These are phyloP conservation scores for Fusarium torulosum DNA, from an alignment of 2,329 filamentous ascomycete species.

Conservation along the genomic window DNA sequence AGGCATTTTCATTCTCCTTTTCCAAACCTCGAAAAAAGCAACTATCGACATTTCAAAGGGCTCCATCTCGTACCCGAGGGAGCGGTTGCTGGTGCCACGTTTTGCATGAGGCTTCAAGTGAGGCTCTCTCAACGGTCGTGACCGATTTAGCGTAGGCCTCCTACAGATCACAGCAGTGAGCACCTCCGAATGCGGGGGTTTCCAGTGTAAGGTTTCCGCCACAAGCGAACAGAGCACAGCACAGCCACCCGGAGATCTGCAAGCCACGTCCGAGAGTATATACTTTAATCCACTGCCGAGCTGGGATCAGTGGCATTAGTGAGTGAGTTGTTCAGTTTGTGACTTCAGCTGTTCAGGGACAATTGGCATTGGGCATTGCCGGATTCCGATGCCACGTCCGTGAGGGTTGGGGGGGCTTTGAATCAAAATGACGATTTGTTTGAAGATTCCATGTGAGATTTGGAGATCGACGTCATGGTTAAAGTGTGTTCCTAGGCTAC, in stretches of 20 bases:
- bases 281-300: conserved; percentile 23
- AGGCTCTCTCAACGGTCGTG: conserved; percentile 35
- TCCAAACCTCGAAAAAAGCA: conserved; percentile 11
- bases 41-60: conserved; percentile 14
- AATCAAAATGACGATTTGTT: conserved; percentile 3
- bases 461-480: conserved; percentile 12
- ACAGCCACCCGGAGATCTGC: conserved; percentile 42
- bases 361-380: conserved; percentile 5
- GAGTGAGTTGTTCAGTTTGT: conserved; percentile 21
- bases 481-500: conserved; percentile 1
- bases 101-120: conserved; percentile 34
- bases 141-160: conserved; percentile 39
- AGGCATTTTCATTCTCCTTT: conserved; percentile 1
- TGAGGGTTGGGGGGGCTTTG: conserved; percentile 2
- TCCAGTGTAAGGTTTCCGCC: conserved; percentile 7
- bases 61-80: conserved; percentile 25
- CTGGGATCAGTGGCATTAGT: conserved; percentile 41
- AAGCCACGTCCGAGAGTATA: conserved; percentile 28
- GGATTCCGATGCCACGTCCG: conserved; percentile 14
- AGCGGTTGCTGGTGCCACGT: conserved; percentile 42
- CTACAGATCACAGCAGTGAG: background rate
- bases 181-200: conserved; percentile 4
- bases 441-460: background rate
- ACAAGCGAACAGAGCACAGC: conserved; percentile 36
- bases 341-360: conserved; percentile 47